phyloP scores from a whole-genome alignment of 345 rosid species.

The Cardamine occulta region DNA sequence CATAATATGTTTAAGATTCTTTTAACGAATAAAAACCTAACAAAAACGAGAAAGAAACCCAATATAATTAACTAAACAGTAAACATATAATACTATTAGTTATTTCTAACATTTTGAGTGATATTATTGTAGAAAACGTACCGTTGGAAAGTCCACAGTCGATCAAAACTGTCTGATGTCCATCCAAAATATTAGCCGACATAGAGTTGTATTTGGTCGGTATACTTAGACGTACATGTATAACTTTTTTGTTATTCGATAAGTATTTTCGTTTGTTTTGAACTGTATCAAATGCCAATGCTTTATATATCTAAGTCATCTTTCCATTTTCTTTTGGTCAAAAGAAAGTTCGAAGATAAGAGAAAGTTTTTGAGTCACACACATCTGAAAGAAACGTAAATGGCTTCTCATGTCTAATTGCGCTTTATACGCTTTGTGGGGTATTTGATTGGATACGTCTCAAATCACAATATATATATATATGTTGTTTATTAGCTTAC shows the following conservation, averaged over 20 bases:
- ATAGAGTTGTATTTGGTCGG: background rate
- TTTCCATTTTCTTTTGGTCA: conserved; percentile 20
- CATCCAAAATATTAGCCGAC: conserved; percentile 14
- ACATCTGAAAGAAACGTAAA: conserved; percentile 34
- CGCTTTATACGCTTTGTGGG: conserved; percentile 25
- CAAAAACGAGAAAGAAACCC: background rate
- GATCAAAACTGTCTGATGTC: background rate
- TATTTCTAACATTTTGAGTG: background rate
- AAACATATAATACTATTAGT: background rate
- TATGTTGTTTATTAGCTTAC: background rate
- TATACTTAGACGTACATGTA: background rate
- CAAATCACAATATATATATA: conserved; percentile 3
- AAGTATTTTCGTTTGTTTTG: background rate
- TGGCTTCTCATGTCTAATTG: conserved; percentile 27
- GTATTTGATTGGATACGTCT: conserved; percentile 13
- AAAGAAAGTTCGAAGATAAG: conserved; percentile 37
- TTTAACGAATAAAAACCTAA: background rate
- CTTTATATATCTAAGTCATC: conserved; percentile 3
- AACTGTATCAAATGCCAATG: conserved; percentile 4
- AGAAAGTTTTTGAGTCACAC: conserved; percentile 27
- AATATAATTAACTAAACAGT: background rate
- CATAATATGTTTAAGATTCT: conserved; percentile 1
- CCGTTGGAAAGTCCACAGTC: background rate
- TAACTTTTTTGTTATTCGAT: background rate
- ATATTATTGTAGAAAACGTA: background rate